Evolutionary conservation across 2,329 filamentous ascomycete genomes (phyloP).

Genomic region (Aureobasidium pullulans): DNA sequence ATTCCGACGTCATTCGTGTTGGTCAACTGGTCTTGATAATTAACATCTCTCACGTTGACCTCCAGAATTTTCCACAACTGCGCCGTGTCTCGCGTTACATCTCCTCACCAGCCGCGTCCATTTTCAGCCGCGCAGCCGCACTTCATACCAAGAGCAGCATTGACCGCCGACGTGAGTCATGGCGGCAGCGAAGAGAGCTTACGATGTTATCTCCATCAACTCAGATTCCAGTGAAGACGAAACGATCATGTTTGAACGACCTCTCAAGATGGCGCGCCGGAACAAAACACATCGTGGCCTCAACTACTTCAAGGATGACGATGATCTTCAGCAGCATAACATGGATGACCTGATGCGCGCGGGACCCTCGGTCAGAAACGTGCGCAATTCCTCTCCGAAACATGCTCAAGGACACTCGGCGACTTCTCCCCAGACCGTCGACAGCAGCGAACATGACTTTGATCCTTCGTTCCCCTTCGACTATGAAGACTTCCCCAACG

Average conservation of each 20-base stretch:
- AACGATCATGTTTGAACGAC: background rate
- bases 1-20: too few relatives aligned
- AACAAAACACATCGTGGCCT: background rate
- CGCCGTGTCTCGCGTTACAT: too few relatives aligned
- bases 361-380: background rate
- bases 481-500: background rate
- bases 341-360: background rate
- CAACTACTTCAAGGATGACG: background rate
- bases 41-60: too few relatives aligned
- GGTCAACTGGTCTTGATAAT: too few relatives aligned
- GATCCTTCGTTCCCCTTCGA: background rate
- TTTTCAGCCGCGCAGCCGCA: background rate
- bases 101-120: background rate
- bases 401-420: background rate
- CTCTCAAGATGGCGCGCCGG: background rate
- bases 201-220: constrained; percentile 5
- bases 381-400: too few relatives aligned
- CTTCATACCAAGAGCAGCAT: background rate
- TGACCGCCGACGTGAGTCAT: background rate
- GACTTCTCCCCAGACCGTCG: background rate
- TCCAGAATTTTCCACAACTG: too few relatives aligned
- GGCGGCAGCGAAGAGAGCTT: constrained; percentile 1
- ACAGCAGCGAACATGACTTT: background rate
- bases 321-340: background rate
- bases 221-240: background rate